Evolutionary conservation across 805 yeast species (phyloP).

Genomic region (Cyberlindnera euphorbiiphila): DNA sequence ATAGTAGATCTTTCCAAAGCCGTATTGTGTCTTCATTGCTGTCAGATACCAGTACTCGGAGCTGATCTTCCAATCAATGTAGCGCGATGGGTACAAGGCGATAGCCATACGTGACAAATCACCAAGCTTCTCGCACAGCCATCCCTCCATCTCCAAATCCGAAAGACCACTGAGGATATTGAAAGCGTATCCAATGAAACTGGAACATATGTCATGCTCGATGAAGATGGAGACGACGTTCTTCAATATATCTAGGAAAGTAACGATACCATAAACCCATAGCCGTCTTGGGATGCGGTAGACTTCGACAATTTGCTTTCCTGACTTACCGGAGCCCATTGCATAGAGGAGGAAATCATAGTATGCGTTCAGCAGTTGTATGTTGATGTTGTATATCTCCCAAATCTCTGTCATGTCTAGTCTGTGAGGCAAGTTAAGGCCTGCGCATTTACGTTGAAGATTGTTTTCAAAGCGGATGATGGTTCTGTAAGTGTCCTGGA

Average conservation of each 20-base stretch:
- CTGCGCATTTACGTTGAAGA: constrained; percentile 68
- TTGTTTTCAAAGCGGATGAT: constrained; percentile 65
- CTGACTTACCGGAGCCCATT: constrained; percentile 69
- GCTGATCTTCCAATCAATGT: constrained; percentile 80
- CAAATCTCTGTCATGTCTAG: constrained; percentile 62
- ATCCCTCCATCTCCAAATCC: constrained; percentile 37
- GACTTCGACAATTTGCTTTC: constrained; percentile 70
- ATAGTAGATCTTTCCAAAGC: constrained; percentile 82
- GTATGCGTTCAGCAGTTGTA: constrained; percentile 63
- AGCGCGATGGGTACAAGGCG: constrained; percentile 73
- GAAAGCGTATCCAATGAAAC: constrained; percentile 71
- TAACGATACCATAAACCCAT: constrained; percentile 86
- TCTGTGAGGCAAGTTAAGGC: constrained; percentile 49
- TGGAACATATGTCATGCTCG: constrained; percentile 75
- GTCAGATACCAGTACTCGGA: constrained; percentile 81
- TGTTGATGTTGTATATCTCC: constrained; percentile 66
- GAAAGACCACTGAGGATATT: constrained; percentile 40
- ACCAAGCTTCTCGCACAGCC: constrained; percentile 78
- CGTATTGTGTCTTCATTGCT: constrained; percentile 69
- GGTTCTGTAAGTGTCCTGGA: constrained; percentile 70
- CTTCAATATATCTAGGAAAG: constrained; percentile 71
- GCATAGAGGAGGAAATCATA: constrained; percentile 71
- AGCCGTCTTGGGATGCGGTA: constrained; percentile 75
- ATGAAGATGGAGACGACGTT: constrained; percentile 68
- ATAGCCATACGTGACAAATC: constrained; percentile 86